Base-by-base conservation (phyloP, 1,139 yeast species). In the Blastobotrys elegans region DNA sequence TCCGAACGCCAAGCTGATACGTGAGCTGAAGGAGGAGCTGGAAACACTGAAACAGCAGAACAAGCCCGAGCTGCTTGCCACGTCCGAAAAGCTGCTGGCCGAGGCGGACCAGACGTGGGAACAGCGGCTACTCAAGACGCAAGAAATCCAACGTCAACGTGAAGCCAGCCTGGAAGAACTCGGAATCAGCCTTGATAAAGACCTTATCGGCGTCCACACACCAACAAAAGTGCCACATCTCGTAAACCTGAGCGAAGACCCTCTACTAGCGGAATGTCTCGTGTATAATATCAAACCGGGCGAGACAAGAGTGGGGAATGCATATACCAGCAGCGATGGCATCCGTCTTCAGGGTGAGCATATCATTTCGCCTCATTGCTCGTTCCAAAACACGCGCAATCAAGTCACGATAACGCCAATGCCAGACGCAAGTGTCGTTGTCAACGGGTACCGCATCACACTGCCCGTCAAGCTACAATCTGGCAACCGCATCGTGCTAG, bases 81-180 rank as follows among this genome's bases (percentile, higher is more conserved):
- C 53, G 2, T 56, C 62, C 3, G 64, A 62, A 37, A 56, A 59
- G 37, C 51, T 60, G 16, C 43, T 61, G 34, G 53, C 51, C 24
- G 64, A 61, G 18, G 52, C 53, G 18, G 58, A 59, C 35, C 58
- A 51, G 27, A 53, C 66, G 2, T 61, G 65, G 65, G 65, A 63
- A 44, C 62, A 62, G 38, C 50, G 59, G 27, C 46, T 63, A 20
- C 47, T 36, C 16, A 43, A 46, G 26, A 59, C 64, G 4, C 53
- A 53, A 38, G 51, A 53, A 22, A 55, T 61, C 38, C 64, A 59
- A 35, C 42, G 42, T 20, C 57, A 57, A 34, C 55, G 64, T 2
- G 64, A 61, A 26, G 43, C 51, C 17, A 61, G 57, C 3, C 49
- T 62, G 39, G 61, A 60, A 40, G 65, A 60, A 7, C 46, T 61